Evolutionary conservation across 768 basidiomycete species (phyloP), one percentile per base, ranked within the genome.

Genomic region (Lanmaoa pseudosensibilis): DNA sequence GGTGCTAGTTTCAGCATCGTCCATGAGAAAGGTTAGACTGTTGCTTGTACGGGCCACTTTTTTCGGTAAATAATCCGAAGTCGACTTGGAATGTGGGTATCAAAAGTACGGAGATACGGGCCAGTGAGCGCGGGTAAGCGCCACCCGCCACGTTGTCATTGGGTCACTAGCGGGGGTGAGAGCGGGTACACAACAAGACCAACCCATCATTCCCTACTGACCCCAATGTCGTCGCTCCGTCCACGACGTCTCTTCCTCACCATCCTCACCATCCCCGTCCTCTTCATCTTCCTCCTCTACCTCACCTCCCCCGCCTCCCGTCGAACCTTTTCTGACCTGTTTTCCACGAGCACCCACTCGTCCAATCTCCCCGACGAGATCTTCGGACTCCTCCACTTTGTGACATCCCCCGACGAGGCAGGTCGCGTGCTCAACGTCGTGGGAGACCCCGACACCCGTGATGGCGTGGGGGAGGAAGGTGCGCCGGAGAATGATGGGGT

Each of bases 351-450:
- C 52, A 66, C 81, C 45, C 69, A 76, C 57, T 66, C 79, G 40
- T 63, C 78, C 59, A 72, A 75, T 53, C 58, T 66, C 36, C 73
- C 66, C 46, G 75, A 80, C 50, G 89, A 91, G 69, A 82, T 90
- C 27, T 87, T 84, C 52, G 89, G 87, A 0, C 74, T 91, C n/a
- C 73, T 90, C 32, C 79, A 87, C 63, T 77, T 90, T 41, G 81
- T 86, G 32, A 83, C 83, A 0, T 76, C 79, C 32, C 60, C 69
- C 7, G 62, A 63, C 39, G 69, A 69, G 19, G 55, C 59, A 32
- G 58, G 48, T 19, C 55, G 69, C 0, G 44, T 62, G n/a, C 12
- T 69, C 34, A 37, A 3, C 27, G 30, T 43, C 4, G 37, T 45
- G 0, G 69, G 74, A 5, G 70, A 76, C 27, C 16, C 43, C 27